A percentile compares a stretch with the other conserved stretches of the same genome.
Evolutionary conservation across 2,329 filamentous ascomycete genomes (phyloP).

Genomic region (Fusarium brevicatenulatum): DNA sequence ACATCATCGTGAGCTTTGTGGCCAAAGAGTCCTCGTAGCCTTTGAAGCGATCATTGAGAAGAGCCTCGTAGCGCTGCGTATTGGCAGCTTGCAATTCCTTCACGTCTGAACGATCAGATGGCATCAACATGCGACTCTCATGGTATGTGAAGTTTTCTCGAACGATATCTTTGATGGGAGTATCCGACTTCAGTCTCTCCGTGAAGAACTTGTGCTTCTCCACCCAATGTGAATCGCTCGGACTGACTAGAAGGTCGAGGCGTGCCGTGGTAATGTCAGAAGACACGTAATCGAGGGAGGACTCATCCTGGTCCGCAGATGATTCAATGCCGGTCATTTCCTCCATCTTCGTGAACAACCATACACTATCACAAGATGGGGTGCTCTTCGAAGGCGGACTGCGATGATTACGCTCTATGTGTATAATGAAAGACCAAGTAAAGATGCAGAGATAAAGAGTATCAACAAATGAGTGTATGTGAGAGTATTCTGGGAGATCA

Average conservation of each 20-base stretch:
- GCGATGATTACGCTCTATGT: not conserved
- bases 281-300: not conserved
- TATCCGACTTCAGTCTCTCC: constrained; percentile 35
- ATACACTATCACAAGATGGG: not conserved
- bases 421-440: constrained; percentile 2
- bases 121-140: constrained; percentile 48
- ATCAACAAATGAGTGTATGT: not conserved
- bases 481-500: not conserved
- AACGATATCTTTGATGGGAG: constrained; percentile 48
- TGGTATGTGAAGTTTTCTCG: constrained; percentile 48
- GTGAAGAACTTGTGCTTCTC: constrained; percentile 47
- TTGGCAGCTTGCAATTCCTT: constrained; percentile 48
- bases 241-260: constrained; percentile 38
- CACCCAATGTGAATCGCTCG: constrained; percentile 38
- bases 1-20: constrained; percentile 58
- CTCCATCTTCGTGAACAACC: not conserved
- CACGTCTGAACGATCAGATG: constrained; percentile 43
- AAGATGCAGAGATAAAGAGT: not conserved
- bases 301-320: not conserved
- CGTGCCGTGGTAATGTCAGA: constrained; percentile 11
- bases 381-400: not conserved
- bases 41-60: constrained; percentile 48
- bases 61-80: constrained; percentile 42
- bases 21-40: constrained; percentile 44
- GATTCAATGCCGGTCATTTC: not conserved